Base-by-base conservation (phyloP, 2,329 filamentous ascomycete genomes). In the Pseudogymnoascus verrucosus region DNA sequence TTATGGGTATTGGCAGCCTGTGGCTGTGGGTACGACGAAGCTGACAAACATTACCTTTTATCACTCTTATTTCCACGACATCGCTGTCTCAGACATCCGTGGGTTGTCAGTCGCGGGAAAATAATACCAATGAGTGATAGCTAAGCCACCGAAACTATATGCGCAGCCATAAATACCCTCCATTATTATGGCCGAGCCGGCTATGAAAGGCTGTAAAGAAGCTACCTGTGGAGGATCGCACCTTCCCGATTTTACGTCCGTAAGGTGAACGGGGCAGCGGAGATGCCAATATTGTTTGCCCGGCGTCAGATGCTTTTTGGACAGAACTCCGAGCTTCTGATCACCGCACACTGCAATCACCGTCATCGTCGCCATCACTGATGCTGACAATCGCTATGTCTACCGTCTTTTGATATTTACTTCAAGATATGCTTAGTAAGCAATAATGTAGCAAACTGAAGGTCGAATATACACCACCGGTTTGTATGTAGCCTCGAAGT, bases 51-150 rank as follows among this genome's bases (percentile, higher is more conserved):
- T 54, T 3, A 11, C 26, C 26, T 31, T 16, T 54, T 19, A 54
- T 11, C 23, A 54, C 47, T 31, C 47, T 54, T 54, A 54, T 54
- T 54, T 54, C 14, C 47, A 54, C 47, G 47, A 31, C 47, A 54
- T 54, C 14, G n/a, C 14, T 54, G 11, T 31, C 26, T 23, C 47
- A 31, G 26, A 54, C 23, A 31, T n/a, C 14, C 10, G 16, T 21
- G 16, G 47, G 8, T n/a, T 54, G 47, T 54, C 47, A 54, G 23
- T 7, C 14, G 14, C 23, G 7, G 23, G 23, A 26, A 31, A 26
- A 28, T 54, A n/a, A 28, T n/a, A 54, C 28, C 12, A 54, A 28
- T 54, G 10, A n/a, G 7, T 26, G 44, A n/a, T 51, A 23, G 21
- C 16, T 21, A 21, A 23, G 42, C 11, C 42, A 4, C 26, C 12